Evolutionary conservation across 768 basidiomycete species (phyloP), one percentile per base, ranked within the genome.

Genomic region (Kwoniella dejecticola): DNA sequence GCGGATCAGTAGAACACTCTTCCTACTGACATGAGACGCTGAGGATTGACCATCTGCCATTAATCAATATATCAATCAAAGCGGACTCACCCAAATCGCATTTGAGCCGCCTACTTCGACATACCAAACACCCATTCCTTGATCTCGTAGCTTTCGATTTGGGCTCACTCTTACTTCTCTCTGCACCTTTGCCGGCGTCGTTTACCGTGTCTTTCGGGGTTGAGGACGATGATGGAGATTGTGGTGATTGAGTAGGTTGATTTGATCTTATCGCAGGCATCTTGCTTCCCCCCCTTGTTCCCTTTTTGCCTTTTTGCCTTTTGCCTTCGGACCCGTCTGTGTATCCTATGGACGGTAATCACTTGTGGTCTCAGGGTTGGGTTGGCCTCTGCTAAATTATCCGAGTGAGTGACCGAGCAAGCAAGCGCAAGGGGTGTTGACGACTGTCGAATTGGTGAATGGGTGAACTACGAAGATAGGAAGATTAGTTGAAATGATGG

Each of bases 51-150:
- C n/a, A n/a, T n/a, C n/a, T n/a, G n/a, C n/a, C n/a, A n/a, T n/a
- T n/a, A n/a, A n/a, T n/a, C n/a, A n/a, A n/a, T n/a, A n/a, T 10
- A 54, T 54, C 1, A 42, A 17, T 24, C 19, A 33, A 36, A 12
- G 31, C 46, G 21, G 10, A 33, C 58, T 52, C 41, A 60, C 59
- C 59, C 4, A 60, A 44, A 41, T 60, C 59, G 36, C 59, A 60
- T 29, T 60, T 60, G 11, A 60, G 29, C 31, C 59, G 23, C 23
- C 59, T 31, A 54, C 59, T 60, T 11, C 59, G 26, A 42, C 59
- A 60, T 2, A 60, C 52, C 52, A 60, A 47, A 48, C 59, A 60
- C 2, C 59, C 59, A 44, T 54, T 60, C 30, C 59, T 52, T 1
- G 41, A 53, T 44, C 59, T 41, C 29, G 59, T 57, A 29, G 56